phyloP scores from a whole-genome alignment of 2,329 filamentous ascomycete genomes.

The Neurospora crassa region DNA sequence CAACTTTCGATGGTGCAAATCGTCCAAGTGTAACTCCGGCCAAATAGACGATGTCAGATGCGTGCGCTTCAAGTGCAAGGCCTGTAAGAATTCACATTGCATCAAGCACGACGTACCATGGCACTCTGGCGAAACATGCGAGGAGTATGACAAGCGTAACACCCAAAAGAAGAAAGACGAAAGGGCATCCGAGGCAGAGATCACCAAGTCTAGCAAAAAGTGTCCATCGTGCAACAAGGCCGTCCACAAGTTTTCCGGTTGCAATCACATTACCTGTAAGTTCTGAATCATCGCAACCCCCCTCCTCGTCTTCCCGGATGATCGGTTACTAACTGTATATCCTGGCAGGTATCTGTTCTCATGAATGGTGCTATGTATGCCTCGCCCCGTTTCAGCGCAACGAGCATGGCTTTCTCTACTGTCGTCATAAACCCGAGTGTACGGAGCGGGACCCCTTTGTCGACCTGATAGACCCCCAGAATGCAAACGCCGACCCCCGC shows the following conservation, averaged over 20 bases:
- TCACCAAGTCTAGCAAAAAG: slow-evolving; percentile 24
- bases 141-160: slow-evolving; percentile 26
- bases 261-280: slow-evolving; percentile 33
- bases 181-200: slow-evolving; percentile 24
- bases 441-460: slow-evolving; percentile 18
- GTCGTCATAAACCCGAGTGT: slow-evolving; percentile 24
- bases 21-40: slow-evolving; percentile 26
- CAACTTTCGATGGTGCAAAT: slow-evolving; percentile 30
- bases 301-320: neutral
- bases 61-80: slow-evolving; percentile 23
- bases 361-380: slow-evolving; percentile 33
- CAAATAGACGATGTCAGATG: slow-evolving; percentile 26
- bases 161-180: slow-evolving; percentile 21
- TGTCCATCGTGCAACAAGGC: slow-evolving; percentile 28
- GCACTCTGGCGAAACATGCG: slow-evolving; percentile 29
- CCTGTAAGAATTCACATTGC: slow-evolving; percentile 24
- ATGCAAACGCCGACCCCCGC: neutral
- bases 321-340: neutral
- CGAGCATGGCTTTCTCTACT: slow-evolving; percentile 21
- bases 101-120: slow-evolving; percentile 27
- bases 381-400: slow-evolving; percentile 21
- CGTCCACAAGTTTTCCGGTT: slow-evolving; percentile 27
- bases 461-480: slow-evolving; percentile 11
- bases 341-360: slow-evolving; percentile 23
- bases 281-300: neutral